These are phyloP conservation scores for Phytophthora pinifolia DNA, from an alignment of 352 stramenopile genomes.

Conservation along the genomic window DNA sequence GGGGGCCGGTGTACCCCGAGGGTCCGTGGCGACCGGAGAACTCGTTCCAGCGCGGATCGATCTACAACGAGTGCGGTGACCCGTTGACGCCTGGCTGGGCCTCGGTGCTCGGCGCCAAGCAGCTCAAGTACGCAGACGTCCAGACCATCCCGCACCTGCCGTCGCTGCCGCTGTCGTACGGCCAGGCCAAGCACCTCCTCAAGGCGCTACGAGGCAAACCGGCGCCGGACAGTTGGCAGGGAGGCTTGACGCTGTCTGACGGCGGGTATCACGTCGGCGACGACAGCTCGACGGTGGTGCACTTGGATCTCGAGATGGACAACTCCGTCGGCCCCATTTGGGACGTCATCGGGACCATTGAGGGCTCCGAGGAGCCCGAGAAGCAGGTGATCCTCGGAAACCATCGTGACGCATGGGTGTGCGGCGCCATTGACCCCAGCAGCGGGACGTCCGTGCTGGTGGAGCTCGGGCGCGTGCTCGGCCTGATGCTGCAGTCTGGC, in stretches of 20 bases:
- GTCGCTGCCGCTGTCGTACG: conserved; percentile 73
- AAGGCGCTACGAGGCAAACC: conserved; percentile 46
- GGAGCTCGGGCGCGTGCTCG: conserved; percentile 72
- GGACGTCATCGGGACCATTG: conserved; percentile 87
- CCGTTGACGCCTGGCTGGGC: conserved; percentile 50
- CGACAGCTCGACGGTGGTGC: conserved; percentile 48
- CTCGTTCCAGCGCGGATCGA: conserved; percentile 85
- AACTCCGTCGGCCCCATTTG: conserved; percentile 78
- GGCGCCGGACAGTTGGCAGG: conserved; percentile 58
- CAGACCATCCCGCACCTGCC: conserved; percentile 68
- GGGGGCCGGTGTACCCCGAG: conserved; percentile 69
- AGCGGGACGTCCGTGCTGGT: conserved; percentile 73
- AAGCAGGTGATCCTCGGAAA: conserved; percentile 85
- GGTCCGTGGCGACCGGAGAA: conserved; percentile 75
- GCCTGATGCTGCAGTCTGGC: conserved; percentile 53
- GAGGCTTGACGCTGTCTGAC: conserved; percentile 44
- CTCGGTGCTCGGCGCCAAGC: conserved; percentile 39
- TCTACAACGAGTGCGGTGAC: conserved; percentile 81
- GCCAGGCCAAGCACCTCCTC: conserved; percentile 74
- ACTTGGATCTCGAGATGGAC: conserved; percentile 69
- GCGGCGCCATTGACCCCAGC: conserved; percentile 84
- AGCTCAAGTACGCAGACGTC: conserved; percentile 43
- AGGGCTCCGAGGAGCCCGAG: conserved; percentile 47
- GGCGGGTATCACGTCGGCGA: conserved; percentile 73
- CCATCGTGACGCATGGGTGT: conserved; percentile 90